These are phyloP conservation scores for Lentinula lateritia DNA, from an alignment of 768 basidiomycete species.

Conservation along the genomic window DNA sequence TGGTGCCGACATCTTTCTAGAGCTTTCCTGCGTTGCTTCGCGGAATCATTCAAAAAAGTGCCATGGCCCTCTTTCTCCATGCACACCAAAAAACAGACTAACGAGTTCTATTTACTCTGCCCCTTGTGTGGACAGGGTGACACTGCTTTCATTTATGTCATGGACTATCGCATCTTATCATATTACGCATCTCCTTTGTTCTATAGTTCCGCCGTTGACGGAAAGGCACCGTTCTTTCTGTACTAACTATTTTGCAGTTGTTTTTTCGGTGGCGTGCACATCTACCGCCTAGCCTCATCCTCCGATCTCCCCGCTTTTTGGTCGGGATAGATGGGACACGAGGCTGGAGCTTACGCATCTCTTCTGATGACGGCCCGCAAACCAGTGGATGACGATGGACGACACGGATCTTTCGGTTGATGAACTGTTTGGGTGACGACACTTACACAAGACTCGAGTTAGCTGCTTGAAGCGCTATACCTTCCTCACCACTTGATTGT, in stretches of 20 bases:
- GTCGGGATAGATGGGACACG: slow-evolving; percentile 2
- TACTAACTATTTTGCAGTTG: neutral
- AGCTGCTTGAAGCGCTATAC: slow-evolving; percentile 49
- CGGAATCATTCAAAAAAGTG: slow-evolving; percentile 15
- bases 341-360: neutral
- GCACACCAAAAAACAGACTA: slow-evolving; percentile 18
- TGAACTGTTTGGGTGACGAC: slow-evolving; percentile 44
- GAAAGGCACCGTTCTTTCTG: neutral
- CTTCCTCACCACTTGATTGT: slow-evolving; percentile 32
- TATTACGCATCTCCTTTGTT: slow-evolving; percentile 36
- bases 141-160: slow-evolving; percentile 49
- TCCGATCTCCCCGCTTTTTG: slow-evolving; percentile 2
- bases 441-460: slow-evolving; percentile 64
- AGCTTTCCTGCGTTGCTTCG: slow-evolving; percentile 23
- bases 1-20: slow-evolving; percentile 39
- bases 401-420: slow-evolving; percentile 43
- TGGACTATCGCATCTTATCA: slow-evolving; percentile 39
- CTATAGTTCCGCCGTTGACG: slow-evolving; percentile 25
- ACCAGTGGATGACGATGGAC: slow-evolving; percentile 45
- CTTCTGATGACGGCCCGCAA: neutral
- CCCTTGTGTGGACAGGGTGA: slow-evolving; percentile 40
- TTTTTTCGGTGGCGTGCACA: neutral
- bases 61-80: slow-evolving; percentile 4
- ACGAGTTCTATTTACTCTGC: slow-evolving; percentile 39
- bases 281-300: neutral